phyloP scores from a whole-genome alignment of 202 grass and related monocot species.

The Digitaria exilis region DNA sequence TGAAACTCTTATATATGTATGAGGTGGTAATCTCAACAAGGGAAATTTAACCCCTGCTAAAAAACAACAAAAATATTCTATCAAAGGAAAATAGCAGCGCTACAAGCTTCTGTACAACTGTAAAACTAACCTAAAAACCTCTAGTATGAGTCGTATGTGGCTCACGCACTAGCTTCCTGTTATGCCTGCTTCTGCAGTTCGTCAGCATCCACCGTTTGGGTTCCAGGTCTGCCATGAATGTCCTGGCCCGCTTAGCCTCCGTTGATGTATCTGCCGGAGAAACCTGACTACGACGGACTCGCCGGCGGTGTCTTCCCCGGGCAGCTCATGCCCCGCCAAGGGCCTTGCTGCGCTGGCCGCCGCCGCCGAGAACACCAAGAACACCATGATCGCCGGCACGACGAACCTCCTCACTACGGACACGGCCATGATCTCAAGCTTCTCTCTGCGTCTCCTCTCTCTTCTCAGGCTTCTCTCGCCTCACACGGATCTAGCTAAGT shows the following conservation, averaged over 20 bases:
- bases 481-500: not conserved
- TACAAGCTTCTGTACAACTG: not conserved
- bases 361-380: conserved; percentile 31
- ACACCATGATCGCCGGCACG: conserved; percentile 31
- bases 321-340: not conserved
- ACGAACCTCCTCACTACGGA: conserved; percentile 19
- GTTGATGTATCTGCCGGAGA: conserved; percentile 18
- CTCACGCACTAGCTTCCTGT: not conserved
- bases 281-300: conserved; percentile 24
- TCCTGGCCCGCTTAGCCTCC: conserved; percentile 5
- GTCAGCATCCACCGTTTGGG: conserved; percentile 45
- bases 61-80: not conserved
- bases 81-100: not conserved
- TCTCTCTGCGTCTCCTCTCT: not conserved
- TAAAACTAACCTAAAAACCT: not conserved
- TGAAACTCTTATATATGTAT: not conserved
- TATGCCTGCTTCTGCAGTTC: not conserved
- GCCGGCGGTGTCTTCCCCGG: conserved; percentile 22
- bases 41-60: not conserved
- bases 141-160: not conserved
- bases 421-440: conserved; percentile 26
- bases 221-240: conserved; percentile 33
- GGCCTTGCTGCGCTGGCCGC: conserved; percentile 32
- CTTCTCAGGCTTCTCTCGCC: not conserved
- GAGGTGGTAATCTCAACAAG: not conserved